Evolutionary conservation across 768 basidiomycete genomes (phyloP), one percentile per base, ranked within the genome.

Genomic region (Phlegmacium glaucopus): DNA sequence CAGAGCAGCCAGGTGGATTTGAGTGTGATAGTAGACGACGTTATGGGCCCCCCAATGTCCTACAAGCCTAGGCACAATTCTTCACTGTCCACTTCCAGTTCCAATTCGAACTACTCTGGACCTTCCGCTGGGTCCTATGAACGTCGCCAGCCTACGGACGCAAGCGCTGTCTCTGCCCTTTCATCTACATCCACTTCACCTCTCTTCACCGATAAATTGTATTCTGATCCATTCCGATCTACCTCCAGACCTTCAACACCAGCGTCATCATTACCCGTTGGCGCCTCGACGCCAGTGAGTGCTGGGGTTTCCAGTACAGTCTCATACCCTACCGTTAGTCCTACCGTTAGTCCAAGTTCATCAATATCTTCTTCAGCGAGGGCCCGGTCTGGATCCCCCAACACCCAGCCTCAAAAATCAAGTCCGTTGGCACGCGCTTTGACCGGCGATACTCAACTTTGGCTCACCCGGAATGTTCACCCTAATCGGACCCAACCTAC

Each of bases 1-100:
- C 16, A 47, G 25, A 69, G 61, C 47, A 66, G 63, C 42, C 61
- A 68, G 25, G 63, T 68, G 18, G 65, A 72, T 22, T 48, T 75
- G 8, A 44, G 61, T n/a, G 62, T 54, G 8, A 76, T 79, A 39
- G 71, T 78, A 8, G 69, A 75, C 45, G 70, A 76, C 40, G 69
- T 78, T 1, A 78, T 78, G 77, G 77, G 77, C 2, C 70, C 72
- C 8, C 18, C 39, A n/a, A 29, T 18, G 4, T 48, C 46, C 25
- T 15, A 46, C 44, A 43, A 42, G 17, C 22, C 49, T 32, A 13
- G 26, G 22, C 22, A 22, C 28, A 26, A 9, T 15, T 45, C 11
- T 16, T 26, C 26, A 15, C 48, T 15, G 27, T 28, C 27, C 27
- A 26, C 28, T 22, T 30, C 10, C 35, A 47, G 37, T 25, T 30